Conservation (phyloP, 2,329 filamentous ascomycete species). For the Sclerotinia trifoliorum region DNA sequence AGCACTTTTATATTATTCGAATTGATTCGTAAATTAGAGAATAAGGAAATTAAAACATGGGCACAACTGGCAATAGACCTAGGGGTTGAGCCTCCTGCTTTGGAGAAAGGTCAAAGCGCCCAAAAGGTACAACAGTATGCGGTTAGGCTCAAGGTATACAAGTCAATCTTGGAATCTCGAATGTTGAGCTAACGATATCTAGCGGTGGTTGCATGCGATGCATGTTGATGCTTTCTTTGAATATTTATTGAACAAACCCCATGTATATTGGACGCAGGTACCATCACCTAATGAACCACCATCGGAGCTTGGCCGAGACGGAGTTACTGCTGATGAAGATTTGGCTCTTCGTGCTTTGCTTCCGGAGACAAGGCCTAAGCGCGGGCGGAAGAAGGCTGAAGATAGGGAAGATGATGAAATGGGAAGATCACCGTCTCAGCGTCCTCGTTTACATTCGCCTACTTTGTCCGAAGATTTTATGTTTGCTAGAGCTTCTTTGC, state of each 20-base stretch:
- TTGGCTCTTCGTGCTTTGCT: constrained; percentile 81
- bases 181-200: constrained; percentile 28
- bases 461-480: constrained; percentile 45
- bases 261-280: constrained; percentile 77
- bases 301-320: constrained; percentile 68
- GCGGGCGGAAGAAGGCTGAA: constrained; percentile 62
- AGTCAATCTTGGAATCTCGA: neutral
- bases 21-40: constrained; percentile 74
- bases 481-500: constrained; percentile 39
- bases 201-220: constrained; percentile 97
- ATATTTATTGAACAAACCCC: constrained; percentile 74
- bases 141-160: constrained; percentile 77
- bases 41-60: constrained; percentile 89
- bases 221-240: constrained; percentile 95
- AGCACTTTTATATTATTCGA: constrained; percentile 74
- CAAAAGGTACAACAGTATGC: constrained; percentile 96
- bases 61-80: constrained; percentile 80
- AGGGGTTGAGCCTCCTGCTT: constrained; percentile 82
- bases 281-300: constrained; percentile 64
- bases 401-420: constrained; percentile 55
- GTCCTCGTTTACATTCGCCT: constrained; percentile 58
- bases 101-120: constrained; percentile 79
- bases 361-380: constrained; percentile 68
- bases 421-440: constrained; percentile 53
- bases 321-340: constrained; percentile 82